Conservation (phyloP, 1,284 basidiomycete species). For the Leccinum glutinopallens region DNA sequence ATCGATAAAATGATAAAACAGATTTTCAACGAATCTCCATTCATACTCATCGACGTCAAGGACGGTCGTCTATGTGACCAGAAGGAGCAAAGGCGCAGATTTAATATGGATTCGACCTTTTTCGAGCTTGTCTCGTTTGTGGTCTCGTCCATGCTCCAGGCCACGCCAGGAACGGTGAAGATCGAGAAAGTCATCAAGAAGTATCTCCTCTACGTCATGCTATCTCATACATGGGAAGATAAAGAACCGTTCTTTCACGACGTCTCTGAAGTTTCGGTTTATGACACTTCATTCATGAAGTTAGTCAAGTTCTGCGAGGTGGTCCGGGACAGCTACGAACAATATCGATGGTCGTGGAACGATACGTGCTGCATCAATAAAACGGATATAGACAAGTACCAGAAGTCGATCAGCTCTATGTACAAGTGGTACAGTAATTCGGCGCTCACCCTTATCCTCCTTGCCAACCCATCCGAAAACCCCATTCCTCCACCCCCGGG, state of each 20-base stretch:
- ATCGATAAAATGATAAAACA: constrained; percentile 1
- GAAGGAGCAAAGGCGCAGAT: constrained; percentile 8
- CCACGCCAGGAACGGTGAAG: not conserved
- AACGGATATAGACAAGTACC: not conserved
- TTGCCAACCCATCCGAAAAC: constrained; percentile 11
- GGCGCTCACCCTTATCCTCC: constrained; percentile 21
- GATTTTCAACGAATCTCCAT: constrained; percentile 12
- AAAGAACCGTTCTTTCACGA: constrained; percentile 15
- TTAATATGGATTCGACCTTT: constrained; percentile 7
- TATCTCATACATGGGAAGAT: constrained; percentile 25
- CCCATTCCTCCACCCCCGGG: not conserved
- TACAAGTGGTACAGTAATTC: constrained; percentile 26
- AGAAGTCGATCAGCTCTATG: constrained; percentile 21
- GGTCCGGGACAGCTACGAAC: constrained; percentile 6
- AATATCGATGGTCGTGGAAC: constrained; percentile 16
- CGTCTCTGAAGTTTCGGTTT: constrained; percentile 10
- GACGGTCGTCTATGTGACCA: constrained; percentile 14
- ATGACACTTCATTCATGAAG: constrained; percentile 14
- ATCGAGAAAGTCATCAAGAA: constrained; percentile 9
- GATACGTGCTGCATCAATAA: constrained; percentile 21
- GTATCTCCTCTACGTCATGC: constrained; percentile 29
- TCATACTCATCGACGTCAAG: constrained; percentile 14
- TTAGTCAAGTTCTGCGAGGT: constrained; percentile 15
- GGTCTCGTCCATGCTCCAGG: constrained; percentile 9
- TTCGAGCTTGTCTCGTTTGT: constrained; percentile 8